Conservation (phyloP, 1,139 yeast species). For the Barnettozyma hawaiiensis region DNA sequence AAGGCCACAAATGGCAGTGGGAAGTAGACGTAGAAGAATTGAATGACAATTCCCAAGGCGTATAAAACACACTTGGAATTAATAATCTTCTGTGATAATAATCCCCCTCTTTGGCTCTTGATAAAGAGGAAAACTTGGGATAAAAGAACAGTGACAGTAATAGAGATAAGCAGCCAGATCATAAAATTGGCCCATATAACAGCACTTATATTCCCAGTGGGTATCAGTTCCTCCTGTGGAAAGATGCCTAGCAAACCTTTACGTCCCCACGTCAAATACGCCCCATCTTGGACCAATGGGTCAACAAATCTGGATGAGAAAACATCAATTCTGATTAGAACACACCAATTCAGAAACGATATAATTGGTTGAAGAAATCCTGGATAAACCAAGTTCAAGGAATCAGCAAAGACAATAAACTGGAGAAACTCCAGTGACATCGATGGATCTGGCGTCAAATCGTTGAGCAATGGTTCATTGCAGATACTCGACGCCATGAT, state of each 20-base stretch:
- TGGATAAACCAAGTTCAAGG: conserved; percentile 53
- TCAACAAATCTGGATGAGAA: conserved; percentile 12
- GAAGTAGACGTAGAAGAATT: conserved; percentile 34
- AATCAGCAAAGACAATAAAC: conserved; percentile 52
- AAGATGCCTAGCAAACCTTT: conserved; percentile 9
- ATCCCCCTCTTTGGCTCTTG: background rate
- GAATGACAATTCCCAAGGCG: conserved; percentile 32
- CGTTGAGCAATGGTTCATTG: conserved; percentile 49
- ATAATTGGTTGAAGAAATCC: conserved; percentile 59
- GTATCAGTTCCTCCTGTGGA: conserved; percentile 6
- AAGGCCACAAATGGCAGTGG: conserved; percentile 44
- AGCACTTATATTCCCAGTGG: conserved; percentile 1
- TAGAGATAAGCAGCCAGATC: conserved; percentile 28
- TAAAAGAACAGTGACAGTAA: conserved; percentile 11
- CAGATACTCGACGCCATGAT: conserved; percentile 58
- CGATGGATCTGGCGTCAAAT: conserved; percentile 50
- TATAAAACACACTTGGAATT: conserved; percentile 10
- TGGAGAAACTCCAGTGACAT: conserved; percentile 50
- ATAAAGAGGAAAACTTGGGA: conserved; percentile 7
- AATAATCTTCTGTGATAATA: conserved; percentile 3
- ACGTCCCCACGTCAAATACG: conserved; percentile 23
- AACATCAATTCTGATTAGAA: conserved; percentile 27
- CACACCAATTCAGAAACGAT: conserved; percentile 36
- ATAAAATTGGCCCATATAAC: conserved; percentile 42
- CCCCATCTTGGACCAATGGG: conserved; percentile 16